Conservation (phyloP, 2,329 filamentous ascomycete genomes). For the Colletotrichum australisinense region DNA sequence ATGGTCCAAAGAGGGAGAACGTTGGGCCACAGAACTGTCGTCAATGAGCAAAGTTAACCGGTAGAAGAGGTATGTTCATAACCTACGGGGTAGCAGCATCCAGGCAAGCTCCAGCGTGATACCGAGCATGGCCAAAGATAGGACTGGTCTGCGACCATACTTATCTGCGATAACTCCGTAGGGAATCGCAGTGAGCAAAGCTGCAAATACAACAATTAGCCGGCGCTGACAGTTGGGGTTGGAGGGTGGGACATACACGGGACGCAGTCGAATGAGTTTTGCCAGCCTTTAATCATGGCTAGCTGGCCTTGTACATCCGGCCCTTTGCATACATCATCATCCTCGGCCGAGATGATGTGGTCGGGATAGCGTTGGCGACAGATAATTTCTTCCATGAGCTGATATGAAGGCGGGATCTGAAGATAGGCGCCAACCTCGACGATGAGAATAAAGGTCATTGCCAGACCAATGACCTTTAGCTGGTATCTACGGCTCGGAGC, state of each 20-base stretch:
- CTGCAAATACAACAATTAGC: conserved; percentile 37
- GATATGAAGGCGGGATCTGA: conserved; percentile 55
- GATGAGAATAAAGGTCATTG: conserved; percentile 53
- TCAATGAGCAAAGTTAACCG: conserved; percentile 37
- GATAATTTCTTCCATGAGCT: conserved; percentile 64
- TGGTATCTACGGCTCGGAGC: conserved; percentile 42
- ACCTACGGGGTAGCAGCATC: conserved; percentile 47
- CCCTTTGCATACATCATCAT: conserved; percentile 61
- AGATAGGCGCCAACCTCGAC: conserved; percentile 53
- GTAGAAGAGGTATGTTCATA: neutral
- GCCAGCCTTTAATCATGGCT: conserved; percentile 62
- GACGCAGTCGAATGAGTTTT: conserved; percentile 56
- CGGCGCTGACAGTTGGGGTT: no score
- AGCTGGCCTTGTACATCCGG: conserved; percentile 61
- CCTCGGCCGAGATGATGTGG: conserved; percentile 47
- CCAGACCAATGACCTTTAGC: conserved; percentile 45
- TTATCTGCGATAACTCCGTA: conserved; percentile 60
- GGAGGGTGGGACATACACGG: conserved; percentile 49
- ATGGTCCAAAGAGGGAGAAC: conserved; percentile 54
- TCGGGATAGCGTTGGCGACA: conserved; percentile 61
- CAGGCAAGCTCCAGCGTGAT: conserved; percentile 42
- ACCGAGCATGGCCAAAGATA: conserved; percentile 50
- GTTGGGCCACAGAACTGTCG: conserved; percentile 49
- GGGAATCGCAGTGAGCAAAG: conserved; percentile 56
- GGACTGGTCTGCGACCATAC: conserved; percentile 55